A percentile compares a stretch with the other conserved stretches of the same genome.
Evolutionary conservation across 2,329 filamentous ascomycete genomes (phyloP).

Genomic region (Aspergillus floridensis): DNA sequence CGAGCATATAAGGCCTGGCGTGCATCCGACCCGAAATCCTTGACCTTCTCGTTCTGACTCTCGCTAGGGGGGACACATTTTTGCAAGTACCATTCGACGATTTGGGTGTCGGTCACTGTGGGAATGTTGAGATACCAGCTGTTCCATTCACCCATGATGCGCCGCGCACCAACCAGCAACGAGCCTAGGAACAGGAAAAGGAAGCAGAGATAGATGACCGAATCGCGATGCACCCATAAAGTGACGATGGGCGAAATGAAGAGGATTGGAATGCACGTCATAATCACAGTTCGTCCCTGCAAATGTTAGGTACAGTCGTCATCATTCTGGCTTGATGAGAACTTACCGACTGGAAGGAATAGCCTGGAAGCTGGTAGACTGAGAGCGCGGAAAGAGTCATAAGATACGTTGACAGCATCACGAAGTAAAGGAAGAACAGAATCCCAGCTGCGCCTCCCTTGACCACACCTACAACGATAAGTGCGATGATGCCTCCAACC

Average conservation of each 20-base stretch:
- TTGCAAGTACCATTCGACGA: constrained; percentile 39
- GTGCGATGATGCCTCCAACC: constrained; percentile 52
- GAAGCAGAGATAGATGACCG: constrained; percentile 55
- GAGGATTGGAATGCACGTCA: constrained; percentile 54
- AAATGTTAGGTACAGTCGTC: not conserved
- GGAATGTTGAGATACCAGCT: constrained; percentile 50
- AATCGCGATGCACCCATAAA: constrained; percentile 52
- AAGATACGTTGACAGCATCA: constrained; percentile 58
- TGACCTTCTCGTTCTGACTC: not conserved
- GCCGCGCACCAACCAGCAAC: constrained; percentile 52
- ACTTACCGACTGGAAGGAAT: constrained; percentile 48
- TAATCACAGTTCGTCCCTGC: constrained; percentile 52
- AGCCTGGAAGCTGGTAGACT: constrained; percentile 51
- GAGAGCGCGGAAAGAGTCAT: constrained; percentile 49
- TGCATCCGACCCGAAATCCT: constrained; percentile 18
- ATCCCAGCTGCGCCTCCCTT: constrained; percentile 47
- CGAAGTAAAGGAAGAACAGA: constrained; percentile 58
- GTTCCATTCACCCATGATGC: constrained; percentile 56
- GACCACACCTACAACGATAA: constrained; percentile 50
- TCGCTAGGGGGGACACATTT: constrained; percentile 33
- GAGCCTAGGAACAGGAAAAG: constrained; percentile 52
- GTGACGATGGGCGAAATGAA: constrained; percentile 57
- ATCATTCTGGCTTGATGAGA: not conserved
- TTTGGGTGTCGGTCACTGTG: constrained; percentile 35
- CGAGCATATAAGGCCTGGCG: constrained; percentile 46